A percentile compares a stretch with the other conserved stretches of the same genome.
Conservation (phyloP, 2,329 filamentous ascomycete species). For the Colletotrichum falcatum region DNA sequence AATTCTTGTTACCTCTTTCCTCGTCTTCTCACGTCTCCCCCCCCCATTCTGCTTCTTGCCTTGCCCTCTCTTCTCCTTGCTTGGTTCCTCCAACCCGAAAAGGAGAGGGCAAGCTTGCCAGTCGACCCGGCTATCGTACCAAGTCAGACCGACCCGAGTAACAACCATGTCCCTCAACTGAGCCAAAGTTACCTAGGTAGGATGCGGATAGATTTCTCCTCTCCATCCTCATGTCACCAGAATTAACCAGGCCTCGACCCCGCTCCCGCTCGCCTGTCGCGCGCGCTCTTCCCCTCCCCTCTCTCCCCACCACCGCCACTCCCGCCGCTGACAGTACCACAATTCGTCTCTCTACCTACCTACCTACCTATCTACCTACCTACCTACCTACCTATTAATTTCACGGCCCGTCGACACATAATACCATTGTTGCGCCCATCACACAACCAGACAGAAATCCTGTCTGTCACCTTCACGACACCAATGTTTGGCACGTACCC, state of each 20-base stretch:
- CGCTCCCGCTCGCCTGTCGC: constrained; percentile 36
- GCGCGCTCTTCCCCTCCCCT: neutral
- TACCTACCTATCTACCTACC: neutral
- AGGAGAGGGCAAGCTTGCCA: neutral
- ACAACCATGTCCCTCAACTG: neutral
- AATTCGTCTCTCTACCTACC: constrained; percentile 1
- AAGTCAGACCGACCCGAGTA: neutral
- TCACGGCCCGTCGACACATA: constrained; percentile 1
- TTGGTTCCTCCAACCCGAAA: neutral
- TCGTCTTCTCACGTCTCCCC: neutral
- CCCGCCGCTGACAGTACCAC: constrained; percentile 9
- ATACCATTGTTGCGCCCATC: constrained; percentile 12
- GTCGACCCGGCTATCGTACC: neutral
- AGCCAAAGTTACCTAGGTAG: constrained; percentile 2
- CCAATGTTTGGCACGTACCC: constrained; percentile 60
- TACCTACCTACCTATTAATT: neutral
- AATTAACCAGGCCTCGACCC: constrained; percentile 26
- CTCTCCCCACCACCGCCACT: constrained; percentile 28
- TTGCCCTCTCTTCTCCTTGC: neutral
- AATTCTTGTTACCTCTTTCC: constrained; percentile 19
- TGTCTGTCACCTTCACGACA: constrained; percentile 36
- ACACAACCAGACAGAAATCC: constrained; percentile 18
- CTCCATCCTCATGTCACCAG: constrained; percentile 11
- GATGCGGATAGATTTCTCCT: constrained; percentile 5
- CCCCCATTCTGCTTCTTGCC: neutral